Evolutionary conservation across 2,329 filamentous ascomycete species (phyloP).

Genomic region (Pezicula carpinea): DNA sequence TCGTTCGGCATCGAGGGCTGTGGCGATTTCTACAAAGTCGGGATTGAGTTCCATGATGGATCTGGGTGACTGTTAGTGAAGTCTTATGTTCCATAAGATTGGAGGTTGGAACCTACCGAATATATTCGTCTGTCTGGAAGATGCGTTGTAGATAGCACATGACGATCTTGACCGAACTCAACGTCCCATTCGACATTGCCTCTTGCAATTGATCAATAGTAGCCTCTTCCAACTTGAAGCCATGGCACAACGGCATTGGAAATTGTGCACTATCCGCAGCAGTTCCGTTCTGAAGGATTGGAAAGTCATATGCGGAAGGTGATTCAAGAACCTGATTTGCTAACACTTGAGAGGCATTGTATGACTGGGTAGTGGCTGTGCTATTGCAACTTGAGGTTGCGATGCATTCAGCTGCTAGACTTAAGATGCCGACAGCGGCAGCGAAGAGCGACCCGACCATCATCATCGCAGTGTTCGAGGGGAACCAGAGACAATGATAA

Average conservation of each 20-base stretch:
- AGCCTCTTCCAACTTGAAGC: slow-evolving; percentile 61
- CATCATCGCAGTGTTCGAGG: not conserved
- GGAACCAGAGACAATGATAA: not conserved
- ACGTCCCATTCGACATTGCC: slow-evolving; percentile 45
- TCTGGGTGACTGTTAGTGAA: slow-evolving; percentile 27
- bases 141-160: slow-evolving; percentile 59
- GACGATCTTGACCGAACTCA: slow-evolving; percentile 55
- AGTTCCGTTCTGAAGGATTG: slow-evolving; percentile 29
- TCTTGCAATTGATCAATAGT: slow-evolving; percentile 64
- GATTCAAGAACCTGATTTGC: slow-evolving; percentile 30
- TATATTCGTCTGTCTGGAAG: slow-evolving; percentile 58
- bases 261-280: slow-evolving; percentile 36
- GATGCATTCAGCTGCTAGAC: not conserved
- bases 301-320: slow-evolving; percentile 34
- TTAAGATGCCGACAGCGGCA: not conserved
- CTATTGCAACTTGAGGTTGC: not conserved
- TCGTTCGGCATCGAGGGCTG: slow-evolving; percentile 56
- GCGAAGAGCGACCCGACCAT: not conserved
- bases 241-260: slow-evolving; percentile 57
- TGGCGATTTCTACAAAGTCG: slow-evolving; percentile 59
- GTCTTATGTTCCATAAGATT: not conserved
- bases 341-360: slow-evolving; percentile 20
- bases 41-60: slow-evolving; percentile 64
- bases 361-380: not conserved
- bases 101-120: slow-evolving; percentile 42